Conservation (phyloP, 1,284 basidiomycete genomes). For the Exobasidium rhododendri region DNA sequence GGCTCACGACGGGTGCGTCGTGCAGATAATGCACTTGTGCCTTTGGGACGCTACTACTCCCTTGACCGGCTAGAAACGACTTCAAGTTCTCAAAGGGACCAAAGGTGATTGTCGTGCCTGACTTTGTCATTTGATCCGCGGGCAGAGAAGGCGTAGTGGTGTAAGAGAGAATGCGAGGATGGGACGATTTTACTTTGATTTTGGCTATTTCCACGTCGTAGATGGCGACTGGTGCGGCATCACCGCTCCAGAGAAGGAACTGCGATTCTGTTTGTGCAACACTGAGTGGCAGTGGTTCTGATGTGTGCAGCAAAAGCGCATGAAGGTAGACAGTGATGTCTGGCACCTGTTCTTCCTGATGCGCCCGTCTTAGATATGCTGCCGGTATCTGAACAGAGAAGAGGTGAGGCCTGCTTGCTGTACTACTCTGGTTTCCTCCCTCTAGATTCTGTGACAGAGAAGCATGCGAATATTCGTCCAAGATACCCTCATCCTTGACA, state of each 20-base stretch:
- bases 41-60: background rate
- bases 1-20: constrained; percentile 73
- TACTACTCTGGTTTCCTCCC: background rate
- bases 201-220: constrained; percentile 77
- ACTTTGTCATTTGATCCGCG: constrained; percentile 65
- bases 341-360: background rate
- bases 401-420: constrained; percentile 8
- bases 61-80: constrained; percentile 58
- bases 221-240: constrained; percentile 74
- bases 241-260: constrained; percentile 71
- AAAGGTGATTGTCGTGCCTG: constrained; percentile 76
- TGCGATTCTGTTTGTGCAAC: constrained; percentile 77
- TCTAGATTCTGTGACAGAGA: background rate
- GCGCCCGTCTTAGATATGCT: background rate
- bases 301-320: constrained; percentile 1
- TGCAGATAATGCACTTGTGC: constrained; percentile 76
- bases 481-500: constrained; percentile 4
- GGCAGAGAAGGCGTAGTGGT: constrained; percentile 60
- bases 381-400: constrained; percentile 12
- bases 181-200: constrained; percentile 75
- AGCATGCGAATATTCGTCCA: background rate
- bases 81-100: constrained; percentile 78
- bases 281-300: constrained; percentile 67
- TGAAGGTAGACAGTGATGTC: background rate
- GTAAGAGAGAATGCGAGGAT: constrained; percentile 68